A percentile compares a stretch with the other conserved stretches of the same genome.
Evolutionary conservation across 345 rosid species (phyloP).

Genomic region (Firmiana major): DNA sequence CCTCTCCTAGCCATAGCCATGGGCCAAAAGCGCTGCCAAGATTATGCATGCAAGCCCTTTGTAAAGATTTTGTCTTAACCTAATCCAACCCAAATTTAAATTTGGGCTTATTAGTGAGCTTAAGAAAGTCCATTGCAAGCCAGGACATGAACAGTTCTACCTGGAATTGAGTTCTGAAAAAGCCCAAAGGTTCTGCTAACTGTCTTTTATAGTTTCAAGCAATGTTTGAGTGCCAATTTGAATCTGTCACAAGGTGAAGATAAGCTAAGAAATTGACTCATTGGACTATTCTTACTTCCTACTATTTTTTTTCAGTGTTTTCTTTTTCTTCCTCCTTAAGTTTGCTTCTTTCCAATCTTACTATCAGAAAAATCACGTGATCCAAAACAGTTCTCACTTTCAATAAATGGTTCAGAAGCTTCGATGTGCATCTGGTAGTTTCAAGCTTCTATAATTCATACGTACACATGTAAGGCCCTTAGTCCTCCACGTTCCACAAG

Average conservation of each 20-base stretch:
- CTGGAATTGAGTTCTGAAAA: background rate
- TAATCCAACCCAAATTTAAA: no score
- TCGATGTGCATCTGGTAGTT: conserved; percentile 6
- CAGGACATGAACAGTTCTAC: background rate
- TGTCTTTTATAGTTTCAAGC: no score
- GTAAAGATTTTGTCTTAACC: background rate
- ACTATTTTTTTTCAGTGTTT: background rate
- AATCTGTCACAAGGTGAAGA: background rate
- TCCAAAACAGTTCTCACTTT: background rate
- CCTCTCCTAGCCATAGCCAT: no score
- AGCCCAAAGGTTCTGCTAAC: background rate
- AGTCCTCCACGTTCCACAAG: conserved; percentile 34
- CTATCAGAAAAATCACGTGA: conserved; percentile 4
- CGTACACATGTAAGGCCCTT: conserved; percentile 15
- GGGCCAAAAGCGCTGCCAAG: background rate
- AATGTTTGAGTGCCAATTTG: no score
- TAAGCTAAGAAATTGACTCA: background rate
- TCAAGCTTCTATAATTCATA: background rate
- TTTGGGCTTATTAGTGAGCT: background rate
- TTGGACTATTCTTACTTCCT: background rate
- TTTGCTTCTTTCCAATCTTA: background rate
- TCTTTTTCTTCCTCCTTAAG: background rate
- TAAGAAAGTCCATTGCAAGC: background rate
- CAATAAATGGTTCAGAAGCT: conserved; percentile 6
- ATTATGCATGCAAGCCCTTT: no score